Evolutionary conservation across 1,284 basidiomycete species (phyloP).

Genomic region (Peniophora sp.): DNA sequence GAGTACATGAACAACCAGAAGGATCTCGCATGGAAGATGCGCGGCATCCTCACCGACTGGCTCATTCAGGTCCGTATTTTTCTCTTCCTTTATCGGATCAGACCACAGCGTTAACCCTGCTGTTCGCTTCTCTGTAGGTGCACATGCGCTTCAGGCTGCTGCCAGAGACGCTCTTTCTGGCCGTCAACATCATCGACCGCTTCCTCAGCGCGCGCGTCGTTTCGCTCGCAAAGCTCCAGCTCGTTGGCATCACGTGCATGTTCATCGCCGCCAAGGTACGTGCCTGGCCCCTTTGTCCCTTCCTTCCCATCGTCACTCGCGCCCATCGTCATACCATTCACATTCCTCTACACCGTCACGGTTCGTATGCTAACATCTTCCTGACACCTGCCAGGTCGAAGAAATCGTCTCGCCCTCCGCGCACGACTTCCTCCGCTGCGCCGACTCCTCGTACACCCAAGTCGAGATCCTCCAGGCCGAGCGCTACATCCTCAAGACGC

Average conservation of each 20-base stretch:
- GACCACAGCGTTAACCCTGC: too few relatives aligned
- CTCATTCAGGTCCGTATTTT: conserved; percentile 58
- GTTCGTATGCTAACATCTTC: too few relatives aligned
- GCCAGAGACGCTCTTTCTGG: conserved; percentile 94
- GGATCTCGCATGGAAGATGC: conserved; percentile 91
- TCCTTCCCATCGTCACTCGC: too few relatives aligned
- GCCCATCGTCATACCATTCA: too few relatives aligned
- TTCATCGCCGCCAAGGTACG: conserved; percentile 80
- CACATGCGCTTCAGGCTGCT: conserved; percentile 91
- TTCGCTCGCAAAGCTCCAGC: conserved; percentile 88
- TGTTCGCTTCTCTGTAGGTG: too few relatives aligned
- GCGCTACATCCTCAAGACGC: conserved; percentile 85
- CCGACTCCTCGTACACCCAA: conserved; percentile 83
- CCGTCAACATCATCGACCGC: conserved; percentile 93
- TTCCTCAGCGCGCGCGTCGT: conserved; percentile 89
- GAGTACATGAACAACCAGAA: conserved; percentile 89
- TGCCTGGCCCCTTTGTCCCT: too few relatives aligned
- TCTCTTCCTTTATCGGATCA: too few relatives aligned
- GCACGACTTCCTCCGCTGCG: conserved; percentile 81
- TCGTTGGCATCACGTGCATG: conserved; percentile 91
- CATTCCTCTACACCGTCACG: too few relatives aligned
- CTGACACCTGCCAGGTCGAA: conserved; percentile 52
- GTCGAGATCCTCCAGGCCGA: conserved; percentile 91
- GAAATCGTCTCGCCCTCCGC: conserved; percentile 92
- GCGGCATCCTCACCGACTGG: conserved; percentile 94